phyloP scores from a whole-genome alignment of 345 rosid species.

The Kandelia obovata region DNA sequence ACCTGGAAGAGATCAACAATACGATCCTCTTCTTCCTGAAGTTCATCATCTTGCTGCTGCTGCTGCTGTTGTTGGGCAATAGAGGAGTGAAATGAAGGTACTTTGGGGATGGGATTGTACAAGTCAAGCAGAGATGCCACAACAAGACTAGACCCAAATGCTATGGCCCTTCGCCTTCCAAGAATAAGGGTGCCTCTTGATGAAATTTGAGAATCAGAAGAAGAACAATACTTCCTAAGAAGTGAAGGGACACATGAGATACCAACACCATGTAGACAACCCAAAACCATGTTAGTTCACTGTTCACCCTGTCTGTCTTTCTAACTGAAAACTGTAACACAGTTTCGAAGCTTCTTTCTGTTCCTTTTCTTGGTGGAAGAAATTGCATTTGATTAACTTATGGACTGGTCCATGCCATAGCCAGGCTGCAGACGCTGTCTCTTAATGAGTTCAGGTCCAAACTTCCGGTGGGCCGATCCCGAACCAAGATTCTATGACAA shows the following conservation, averaged over 20 bases:
- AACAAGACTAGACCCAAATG: conserved; percentile 38
- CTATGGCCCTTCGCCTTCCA: conserved; percentile 43
- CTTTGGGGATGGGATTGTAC: conserved; percentile 13
- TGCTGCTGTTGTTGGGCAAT: conserved; percentile 32
- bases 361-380: no score
- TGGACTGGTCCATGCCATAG: no score
- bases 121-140: conserved; percentile 37
- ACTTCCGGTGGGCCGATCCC: no score
- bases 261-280: conserved; percentile 9
- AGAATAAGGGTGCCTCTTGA: conserved; percentile 5
- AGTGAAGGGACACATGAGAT: conserved; percentile 1
- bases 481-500: no score
- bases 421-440: no score
- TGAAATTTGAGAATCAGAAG: conserved; percentile 19
- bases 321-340: conserved; percentile 2
- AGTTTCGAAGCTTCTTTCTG: background rate
- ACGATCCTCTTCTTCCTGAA: conserved; percentile 69
- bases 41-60: conserved; percentile 33
- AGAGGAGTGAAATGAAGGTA: conserved; percentile 31
- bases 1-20: conserved; percentile 76
- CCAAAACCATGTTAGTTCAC: background rate
- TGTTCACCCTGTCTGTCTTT: background rate
- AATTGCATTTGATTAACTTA: no score
- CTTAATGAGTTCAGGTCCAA: no score
- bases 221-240: conserved; percentile 5